These are phyloP conservation scores for Ogataea neopini DNA, from an alignment of 805 yeast species.

Conservation along the genomic window DNA sequence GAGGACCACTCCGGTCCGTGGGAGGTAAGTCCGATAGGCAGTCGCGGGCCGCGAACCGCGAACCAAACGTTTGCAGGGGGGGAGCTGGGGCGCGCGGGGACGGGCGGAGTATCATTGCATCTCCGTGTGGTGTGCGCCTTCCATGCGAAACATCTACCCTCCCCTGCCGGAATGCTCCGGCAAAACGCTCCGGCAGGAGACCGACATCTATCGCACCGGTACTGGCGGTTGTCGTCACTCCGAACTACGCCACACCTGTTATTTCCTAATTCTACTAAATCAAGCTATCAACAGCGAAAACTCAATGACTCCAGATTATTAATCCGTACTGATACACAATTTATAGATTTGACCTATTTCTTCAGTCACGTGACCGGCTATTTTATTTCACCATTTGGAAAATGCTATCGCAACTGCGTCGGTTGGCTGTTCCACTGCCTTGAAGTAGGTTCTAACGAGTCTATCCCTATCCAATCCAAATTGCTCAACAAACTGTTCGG, in stretches of 20 bases:
- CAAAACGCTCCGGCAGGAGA: background rate
- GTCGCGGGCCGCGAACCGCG: too few species aligned
- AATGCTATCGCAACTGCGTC: conserved; percentile 49
- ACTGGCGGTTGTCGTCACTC: background rate
- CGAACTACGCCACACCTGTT: background rate
- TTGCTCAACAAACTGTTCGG: conserved; percentile 33
- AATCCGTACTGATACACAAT: background rate
- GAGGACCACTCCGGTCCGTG: conserved; percentile 17
- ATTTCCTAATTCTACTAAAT: background rate
- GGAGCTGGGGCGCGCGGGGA: background rate
- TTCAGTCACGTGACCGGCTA: background rate
- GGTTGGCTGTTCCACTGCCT: conserved; percentile 51
- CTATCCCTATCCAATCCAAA: conserved; percentile 36
- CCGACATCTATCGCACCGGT: conserved; percentile 1
- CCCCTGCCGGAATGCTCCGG: background rate
- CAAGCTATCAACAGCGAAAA: background rate
- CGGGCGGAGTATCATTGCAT: too few species aligned
- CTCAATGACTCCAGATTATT: background rate
- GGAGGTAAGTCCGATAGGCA: too few species aligned
- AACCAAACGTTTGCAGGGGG: too few species aligned
- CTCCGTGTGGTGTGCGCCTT: too few species aligned
- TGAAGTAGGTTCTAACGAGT: conserved; percentile 47
- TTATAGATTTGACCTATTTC: too few species aligned
- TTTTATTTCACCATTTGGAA: conserved; percentile 61
- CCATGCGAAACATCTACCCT: too few species aligned